Conservation (phyloP, 129 eudicot species). For the Apium graveolens region DNA sequence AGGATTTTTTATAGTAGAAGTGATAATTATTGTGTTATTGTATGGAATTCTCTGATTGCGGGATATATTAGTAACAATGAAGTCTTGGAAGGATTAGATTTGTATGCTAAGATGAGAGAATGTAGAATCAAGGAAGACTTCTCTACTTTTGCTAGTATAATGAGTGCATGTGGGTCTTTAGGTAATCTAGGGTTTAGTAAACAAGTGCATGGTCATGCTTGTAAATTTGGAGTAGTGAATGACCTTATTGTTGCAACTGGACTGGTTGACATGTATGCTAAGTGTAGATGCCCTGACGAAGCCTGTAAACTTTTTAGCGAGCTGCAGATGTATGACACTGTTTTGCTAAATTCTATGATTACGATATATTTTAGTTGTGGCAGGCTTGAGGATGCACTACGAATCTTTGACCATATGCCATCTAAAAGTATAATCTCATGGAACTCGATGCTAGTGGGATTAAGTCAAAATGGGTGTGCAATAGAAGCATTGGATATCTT, state of each 20-base stretch:
- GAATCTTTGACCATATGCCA: slow-evolving; percentile 40
- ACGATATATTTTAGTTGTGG: slow-evolving; percentile 50
- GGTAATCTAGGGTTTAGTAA: slow-evolving; percentile 31
- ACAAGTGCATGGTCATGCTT: slow-evolving; percentile 53
- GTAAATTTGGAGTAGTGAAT: slow-evolving; percentile 41
- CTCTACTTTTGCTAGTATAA: slow-evolving; percentile 58
- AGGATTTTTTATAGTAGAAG: slow-evolving; percentile 29
- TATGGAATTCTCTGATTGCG: slow-evolving; percentile 71
- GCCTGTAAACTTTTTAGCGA: slow-evolving; percentile 52
- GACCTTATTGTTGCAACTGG: slow-evolving; percentile 61
- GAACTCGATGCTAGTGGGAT: slow-evolving; percentile 82
- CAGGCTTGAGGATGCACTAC: slow-evolving; percentile 62
- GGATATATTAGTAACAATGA: slow-evolving; percentile 44
- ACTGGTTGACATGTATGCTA: slow-evolving; percentile 60
- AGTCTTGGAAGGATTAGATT: slow-evolving; percentile 32
- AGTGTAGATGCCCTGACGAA: slow-evolving; percentile 44
- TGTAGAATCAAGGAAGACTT: slow-evolving; percentile 42
- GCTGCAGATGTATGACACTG: slow-evolving; percentile 45
- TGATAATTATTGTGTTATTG: slow-evolving; percentile 42
- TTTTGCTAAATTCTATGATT: slow-evolving; percentile 77
- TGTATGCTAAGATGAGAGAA: slow-evolving; percentile 48
- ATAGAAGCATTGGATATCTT: slow-evolving; percentile 52
- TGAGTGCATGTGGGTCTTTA: slow-evolving; percentile 52
- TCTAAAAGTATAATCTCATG: slow-evolving; percentile 74
- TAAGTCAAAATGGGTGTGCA: slow-evolving; percentile 77